phyloP scores from a whole-genome alignment of 345 rosid species.

The Luvunga scandens region DNA sequence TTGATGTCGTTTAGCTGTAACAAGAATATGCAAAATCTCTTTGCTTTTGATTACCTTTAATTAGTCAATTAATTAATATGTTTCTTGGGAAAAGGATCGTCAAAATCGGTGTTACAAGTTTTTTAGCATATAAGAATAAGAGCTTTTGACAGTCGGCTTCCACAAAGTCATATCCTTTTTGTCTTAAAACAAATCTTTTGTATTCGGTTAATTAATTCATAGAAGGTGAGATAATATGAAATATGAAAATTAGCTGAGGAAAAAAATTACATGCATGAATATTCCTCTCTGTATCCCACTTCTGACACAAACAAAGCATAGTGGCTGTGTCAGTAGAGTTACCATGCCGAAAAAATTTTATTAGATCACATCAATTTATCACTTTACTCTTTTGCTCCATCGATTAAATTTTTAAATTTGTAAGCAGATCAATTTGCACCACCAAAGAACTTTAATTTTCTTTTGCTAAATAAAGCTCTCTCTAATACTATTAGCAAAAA shows the following conservation, averaged over 20 bases:
- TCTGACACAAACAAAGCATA: conserved; percentile 35
- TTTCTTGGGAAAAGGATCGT: conserved; percentile 25
- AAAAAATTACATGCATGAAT: neutral
- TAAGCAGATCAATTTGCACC: no score
- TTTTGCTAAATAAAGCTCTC: conserved; percentile 22
- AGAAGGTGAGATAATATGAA: neutral
- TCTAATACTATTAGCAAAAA: neutral
- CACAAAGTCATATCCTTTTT: neutral
- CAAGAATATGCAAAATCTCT: neutral
- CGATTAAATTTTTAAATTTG: neutral
- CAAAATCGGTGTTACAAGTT: conserved; percentile 27
- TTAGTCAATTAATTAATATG: neutral
- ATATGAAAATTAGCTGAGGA: neutral
- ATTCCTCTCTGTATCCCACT: conserved; percentile 33
- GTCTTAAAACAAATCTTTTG: neutral
- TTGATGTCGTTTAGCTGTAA: neutral
- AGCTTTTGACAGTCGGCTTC: conserved; percentile 34
- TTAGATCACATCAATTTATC: neutral
- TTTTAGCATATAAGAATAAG: conserved; percentile 31
- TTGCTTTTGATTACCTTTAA: neutral
- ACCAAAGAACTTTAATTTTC: no score
- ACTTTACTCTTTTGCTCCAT: neutral
- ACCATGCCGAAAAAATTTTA: conserved; percentile 37
- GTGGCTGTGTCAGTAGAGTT: conserved; percentile 57
- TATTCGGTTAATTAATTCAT: neutral